Evolutionary conservation across 768 basidiomycete genomes (phyloP), one percentile per base, ranked within the genome.

Genomic region (Tylopilus subfusipes): DNA sequence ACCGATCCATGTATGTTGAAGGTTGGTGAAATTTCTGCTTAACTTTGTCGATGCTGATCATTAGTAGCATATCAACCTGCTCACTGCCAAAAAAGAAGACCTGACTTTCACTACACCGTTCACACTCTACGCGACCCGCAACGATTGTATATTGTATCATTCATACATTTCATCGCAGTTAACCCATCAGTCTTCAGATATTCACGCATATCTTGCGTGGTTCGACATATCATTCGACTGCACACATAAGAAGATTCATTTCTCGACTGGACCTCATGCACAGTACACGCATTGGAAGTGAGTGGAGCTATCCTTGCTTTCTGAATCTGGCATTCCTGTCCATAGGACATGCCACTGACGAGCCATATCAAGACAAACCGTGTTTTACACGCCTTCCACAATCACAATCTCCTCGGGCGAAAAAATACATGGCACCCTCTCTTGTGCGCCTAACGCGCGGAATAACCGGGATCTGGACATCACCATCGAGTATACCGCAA

Each of bases 141-240:
- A 91, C 66, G 97, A 99, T 68, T 98, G 95, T 97, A 61, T 57
- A 86, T 76, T n/a, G 10, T 40, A 24, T 40, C 24, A 36, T 21
- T 29, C 39, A 36, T 21, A 18, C 25, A 16, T 49, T 44, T 49
- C 31, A 27, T 34, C 12, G 31, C 6, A 19, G 48, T 30, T 58
- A n/a, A 58, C 39, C 10, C 33, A 3, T 25, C 52, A 43, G 57
- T 39, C 45, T 42, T 34, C 53, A 98, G 95, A 95, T 68, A 79
- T 93, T 25, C 97, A 99, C 68, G 97, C 97, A 22, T 97, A 98
- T 85, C 84, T 99, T 47, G 94, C 93, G 31, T 99, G 97, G 97
- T 99, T 99, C 74, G 97, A 99, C 71, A 88, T 96, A 67, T 80
- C 85, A 39, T 99, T 99, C 76, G 88, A 90, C 53, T 93, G 89